These are phyloP conservation scores for Miscanthus sacchariflorus DNA, from an alignment of 202 grass and related monocot species.

Conservation along the genomic window DNA sequence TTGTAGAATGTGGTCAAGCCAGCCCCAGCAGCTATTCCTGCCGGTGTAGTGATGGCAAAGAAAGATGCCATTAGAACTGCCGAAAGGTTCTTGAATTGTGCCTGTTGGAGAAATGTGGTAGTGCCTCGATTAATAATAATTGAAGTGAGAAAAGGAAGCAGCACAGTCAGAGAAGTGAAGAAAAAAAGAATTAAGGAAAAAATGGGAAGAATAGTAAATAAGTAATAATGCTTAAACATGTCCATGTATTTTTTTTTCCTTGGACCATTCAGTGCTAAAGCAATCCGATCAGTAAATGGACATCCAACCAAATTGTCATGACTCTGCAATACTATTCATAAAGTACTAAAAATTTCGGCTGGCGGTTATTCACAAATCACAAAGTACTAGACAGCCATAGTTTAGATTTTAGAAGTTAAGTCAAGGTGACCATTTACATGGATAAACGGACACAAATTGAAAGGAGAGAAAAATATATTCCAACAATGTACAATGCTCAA, in stretches of 20 bases:
- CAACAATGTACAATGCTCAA: neutral
- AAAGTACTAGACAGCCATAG: neutral
- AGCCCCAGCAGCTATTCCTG: constrained; percentile 65
- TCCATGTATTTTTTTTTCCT: neutral
- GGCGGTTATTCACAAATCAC: neutral
- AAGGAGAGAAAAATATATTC: neutral
- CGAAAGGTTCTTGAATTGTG: constrained; percentile 71
- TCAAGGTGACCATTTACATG: neutral
- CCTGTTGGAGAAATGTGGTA: constrained; percentile 46
- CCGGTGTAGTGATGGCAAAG: constrained; percentile 85
- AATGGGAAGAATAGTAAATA: neutral
- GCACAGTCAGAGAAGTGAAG: neutral
- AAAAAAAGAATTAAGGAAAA: neutral
- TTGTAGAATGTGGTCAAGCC: constrained; percentile 78
- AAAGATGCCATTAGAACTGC: constrained; percentile 73
- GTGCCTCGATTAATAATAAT: constrained; percentile 3
- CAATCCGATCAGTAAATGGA: neutral
- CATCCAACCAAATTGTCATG: neutral
- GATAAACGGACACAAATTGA: neutral
- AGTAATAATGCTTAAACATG: neutral
- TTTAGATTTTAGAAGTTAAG: neutral
- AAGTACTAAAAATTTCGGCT: neutral
- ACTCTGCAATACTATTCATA: neutral
- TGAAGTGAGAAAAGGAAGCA: neutral
- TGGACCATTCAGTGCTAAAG: neutral